phyloP scores from a whole-genome alignment of 1,284 basidiomycete species.

The Athelia sp. region DNA sequence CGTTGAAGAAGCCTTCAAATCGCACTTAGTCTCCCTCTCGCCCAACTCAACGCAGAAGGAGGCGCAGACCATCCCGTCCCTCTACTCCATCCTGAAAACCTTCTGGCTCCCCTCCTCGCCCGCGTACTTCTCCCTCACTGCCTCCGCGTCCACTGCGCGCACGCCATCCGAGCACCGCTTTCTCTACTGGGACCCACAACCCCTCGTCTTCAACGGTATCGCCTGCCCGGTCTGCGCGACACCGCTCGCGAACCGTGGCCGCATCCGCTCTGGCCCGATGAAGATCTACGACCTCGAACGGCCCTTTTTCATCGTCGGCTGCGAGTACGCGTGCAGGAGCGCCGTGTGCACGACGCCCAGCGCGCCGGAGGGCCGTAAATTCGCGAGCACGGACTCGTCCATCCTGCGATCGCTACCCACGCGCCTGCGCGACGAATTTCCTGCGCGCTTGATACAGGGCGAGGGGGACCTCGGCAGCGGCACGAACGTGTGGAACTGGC shows the following conservation, averaged over 20 bases:
- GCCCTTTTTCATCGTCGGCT: conserved; percentile 77
- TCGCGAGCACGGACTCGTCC: conserved; percentile 62
- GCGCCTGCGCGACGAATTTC: conserved; percentile 66
- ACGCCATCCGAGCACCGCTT: conserved; percentile 67
- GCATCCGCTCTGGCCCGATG: conserved; percentile 64
- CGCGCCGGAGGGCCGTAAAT: conserved; percentile 49
- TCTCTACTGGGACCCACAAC: conserved; percentile 75
- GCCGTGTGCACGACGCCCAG: conserved; percentile 32
- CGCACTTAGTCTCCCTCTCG: conserved; percentile 58
- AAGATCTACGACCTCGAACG: conserved; percentile 71
- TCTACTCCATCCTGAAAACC: conserved; percentile 70
- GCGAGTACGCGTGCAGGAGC: conserved; percentile 63
- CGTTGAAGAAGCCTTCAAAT: conserved; percentile 69
- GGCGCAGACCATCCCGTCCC: conserved; percentile 50
- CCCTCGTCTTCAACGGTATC: conserved; percentile 72
- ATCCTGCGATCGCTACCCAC: conserved; percentile 62
- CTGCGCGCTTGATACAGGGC: conserved; percentile 50
- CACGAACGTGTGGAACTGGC: conserved; percentile 65
- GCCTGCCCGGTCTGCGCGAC: conserved; percentile 56
- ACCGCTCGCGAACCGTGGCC: conserved; percentile 56
- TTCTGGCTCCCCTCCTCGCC: conserved; percentile 77
- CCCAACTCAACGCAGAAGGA: conserved; percentile 34
- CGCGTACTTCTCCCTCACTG: conserved; percentile 66
- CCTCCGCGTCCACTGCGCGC: conserved; percentile 59
- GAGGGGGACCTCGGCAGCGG: conserved; percentile 52